phyloP scores from a whole-genome alignment of 306 rosid species.

The Cucumis cinereus region DNA sequence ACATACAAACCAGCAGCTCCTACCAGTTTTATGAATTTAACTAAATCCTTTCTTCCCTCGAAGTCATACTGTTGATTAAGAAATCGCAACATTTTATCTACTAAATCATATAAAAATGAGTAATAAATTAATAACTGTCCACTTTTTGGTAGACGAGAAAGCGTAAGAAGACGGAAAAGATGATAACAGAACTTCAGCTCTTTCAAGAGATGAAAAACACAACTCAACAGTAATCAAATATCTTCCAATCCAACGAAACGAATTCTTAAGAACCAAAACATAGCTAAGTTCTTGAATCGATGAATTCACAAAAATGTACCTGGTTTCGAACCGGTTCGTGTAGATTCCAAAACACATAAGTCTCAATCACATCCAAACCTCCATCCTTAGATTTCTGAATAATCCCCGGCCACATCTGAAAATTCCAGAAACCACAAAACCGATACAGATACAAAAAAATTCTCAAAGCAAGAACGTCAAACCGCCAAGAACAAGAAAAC shows the following conservation, averaged over 20 bases:
- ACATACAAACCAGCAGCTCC: conserved; percentile 73
- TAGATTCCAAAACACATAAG: conserved; percentile 83
- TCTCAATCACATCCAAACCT: conserved; percentile 87
- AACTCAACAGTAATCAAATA: background rate
- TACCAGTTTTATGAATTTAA: conserved; percentile 60
- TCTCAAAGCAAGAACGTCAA: background rate
- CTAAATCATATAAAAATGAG: background rate
- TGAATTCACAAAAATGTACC: conserved; percentile 25
- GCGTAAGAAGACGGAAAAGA: background rate
- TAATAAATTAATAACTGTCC: background rate
- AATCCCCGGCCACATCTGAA: conserved; percentile 95
- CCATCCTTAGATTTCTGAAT: conserved; percentile 87
- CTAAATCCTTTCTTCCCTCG: conserved; percentile 65
- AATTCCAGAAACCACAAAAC: conserved; percentile 10
- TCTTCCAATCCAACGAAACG: background rate
- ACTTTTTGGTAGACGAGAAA: background rate
- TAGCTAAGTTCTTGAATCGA: background rate
- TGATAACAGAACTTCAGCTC: background rate
- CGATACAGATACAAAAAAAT: background rate
- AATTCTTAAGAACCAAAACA: background rate
- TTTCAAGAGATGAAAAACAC: background rate
- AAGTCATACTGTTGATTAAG: conserved; percentile 46
- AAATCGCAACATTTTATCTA: background rate
- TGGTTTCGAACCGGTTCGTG: conserved; percentile 75
- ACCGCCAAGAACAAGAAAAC: background rate